Evolutionary conservation across 148 eudicot species (phyloP).

Genomic region (Hydrangea macrophylla): DNA sequence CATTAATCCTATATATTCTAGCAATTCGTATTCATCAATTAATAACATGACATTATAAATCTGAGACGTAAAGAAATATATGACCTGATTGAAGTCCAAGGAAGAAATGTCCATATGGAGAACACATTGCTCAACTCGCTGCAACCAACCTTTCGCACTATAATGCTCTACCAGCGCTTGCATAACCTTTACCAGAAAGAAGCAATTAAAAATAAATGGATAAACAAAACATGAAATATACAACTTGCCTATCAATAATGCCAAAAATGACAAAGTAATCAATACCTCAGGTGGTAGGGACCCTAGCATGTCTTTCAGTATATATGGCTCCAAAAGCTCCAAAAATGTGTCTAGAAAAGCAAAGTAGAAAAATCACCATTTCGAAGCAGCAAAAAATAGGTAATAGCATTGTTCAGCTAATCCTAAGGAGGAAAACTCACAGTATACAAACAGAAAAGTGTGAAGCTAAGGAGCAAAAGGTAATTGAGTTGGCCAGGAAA

Average conservation of each 20-base stretch:
- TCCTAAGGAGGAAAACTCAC: background rate
- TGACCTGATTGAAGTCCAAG: conserved; percentile 94
- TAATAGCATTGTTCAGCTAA: background rate
- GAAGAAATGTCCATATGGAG: conserved; percentile 98
- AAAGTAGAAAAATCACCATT: conserved; percentile 11
- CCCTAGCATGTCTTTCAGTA: conserved; percentile 96
- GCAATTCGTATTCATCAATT: background rate
- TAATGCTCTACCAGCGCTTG: conserved; percentile 99
- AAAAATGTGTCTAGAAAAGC: conserved; percentile 70
- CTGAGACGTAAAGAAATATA: conserved; percentile 8
- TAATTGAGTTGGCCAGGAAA: background rate
- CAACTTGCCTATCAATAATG: background rate
- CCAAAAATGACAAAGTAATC: background rate
- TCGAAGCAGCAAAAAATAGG: background rate
- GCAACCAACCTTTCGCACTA: conserved; percentile 87
- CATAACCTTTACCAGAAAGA: conserved; percentile 57
- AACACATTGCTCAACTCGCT: conserved; percentile 94
- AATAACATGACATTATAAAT: conserved; percentile 3
- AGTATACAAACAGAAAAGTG: background rate
- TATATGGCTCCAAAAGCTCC: conserved; percentile 98
- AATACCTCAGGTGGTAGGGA: conserved; percentile 90
- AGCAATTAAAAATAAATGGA: conserved; percentile 5
- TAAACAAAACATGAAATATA: background rate
- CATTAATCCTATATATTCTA: background rate
- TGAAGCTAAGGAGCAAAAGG: background rate